Percentiles rank a stretch among this genome's conserved stretches.
Evolutionary conservation across 2,329 filamentous ascomycete genomes (phyloP).

Genomic region (Aureobasidium pullulans): DNA sequence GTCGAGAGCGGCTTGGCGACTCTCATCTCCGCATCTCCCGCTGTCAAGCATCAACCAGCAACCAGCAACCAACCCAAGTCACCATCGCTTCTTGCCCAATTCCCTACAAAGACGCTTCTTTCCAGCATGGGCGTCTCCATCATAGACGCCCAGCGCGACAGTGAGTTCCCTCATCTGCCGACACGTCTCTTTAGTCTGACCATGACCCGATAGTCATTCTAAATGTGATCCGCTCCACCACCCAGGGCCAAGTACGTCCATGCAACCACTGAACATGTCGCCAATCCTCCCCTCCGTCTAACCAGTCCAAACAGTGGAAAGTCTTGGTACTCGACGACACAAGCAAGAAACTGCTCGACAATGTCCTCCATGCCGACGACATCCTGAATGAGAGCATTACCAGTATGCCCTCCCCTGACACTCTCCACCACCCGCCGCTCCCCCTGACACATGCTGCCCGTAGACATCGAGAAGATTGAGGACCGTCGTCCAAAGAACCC

Average conservation of each 20-base stretch:
- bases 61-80: no score
- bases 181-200: no score
- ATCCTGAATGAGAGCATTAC: slow-evolving; percentile 95
- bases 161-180: slow-evolving; percentile 38
- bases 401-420: slow-evolving; percentile 50
- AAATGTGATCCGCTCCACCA: slow-evolving; percentile 67
- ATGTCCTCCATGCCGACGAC: slow-evolving; percentile 88
- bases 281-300: background rate
- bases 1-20: background rate
- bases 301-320: slow-evolving; percentile 66
- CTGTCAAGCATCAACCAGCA: no score
- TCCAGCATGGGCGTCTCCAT: slow-evolving; percentile 72
- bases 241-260: slow-evolving; percentile 57
- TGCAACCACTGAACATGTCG: background rate
- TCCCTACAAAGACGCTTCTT: slow-evolving; percentile 1
- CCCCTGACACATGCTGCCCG: slow-evolving; percentile 25
- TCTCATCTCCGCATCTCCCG: background rate
- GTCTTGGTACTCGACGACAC: slow-evolving; percentile 81
- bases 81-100: no score
- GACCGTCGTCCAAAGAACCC: slow-evolving; percentile 73
- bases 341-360: slow-evolving; percentile 80
- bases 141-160: slow-evolving; percentile 74
- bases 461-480: slow-evolving; percentile 93
- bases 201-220: slow-evolving; percentile 53
- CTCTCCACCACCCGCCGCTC: slow-evolving; percentile 2